A percentile compares a stretch with the other conserved stretches of the same genome.
phyloP scores from a whole-genome alignment of 441 rosid species.

The Pelargonium fulgidum region DNA sequence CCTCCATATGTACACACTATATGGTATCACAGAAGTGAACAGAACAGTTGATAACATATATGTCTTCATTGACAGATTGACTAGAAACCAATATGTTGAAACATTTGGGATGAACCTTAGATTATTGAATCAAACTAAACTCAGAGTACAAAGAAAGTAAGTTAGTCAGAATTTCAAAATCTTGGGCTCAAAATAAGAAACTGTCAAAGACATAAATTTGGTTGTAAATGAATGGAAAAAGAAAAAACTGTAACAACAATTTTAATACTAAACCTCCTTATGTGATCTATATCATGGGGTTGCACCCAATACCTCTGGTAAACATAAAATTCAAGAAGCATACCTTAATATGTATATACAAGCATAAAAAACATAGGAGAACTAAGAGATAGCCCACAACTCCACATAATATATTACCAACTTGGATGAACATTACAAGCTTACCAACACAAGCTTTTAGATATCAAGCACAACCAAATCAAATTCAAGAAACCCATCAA shows the following conservation, averaged over 20 bases:
- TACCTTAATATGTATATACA: no score
- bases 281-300: no score
- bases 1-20: neutral
- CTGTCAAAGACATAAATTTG: neutral
- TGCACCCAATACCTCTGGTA: no score
- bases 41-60: neutral
- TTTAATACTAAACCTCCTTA: neutral
- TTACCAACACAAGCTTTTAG: slow-evolving; percentile 16
- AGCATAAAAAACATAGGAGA: neutral
- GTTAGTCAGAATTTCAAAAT: neutral
- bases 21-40: neutral
- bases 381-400: neutral
- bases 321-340: no score
- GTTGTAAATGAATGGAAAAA: neutral
- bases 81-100: no score
- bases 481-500: slow-evolving; percentile 11
- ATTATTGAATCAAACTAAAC: neutral
- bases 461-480: slow-evolving; percentile 22
- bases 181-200: neutral
- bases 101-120: neutral
- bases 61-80: neutral
- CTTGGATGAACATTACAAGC: slow-evolving; percentile 20
- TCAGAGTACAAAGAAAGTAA: neutral
- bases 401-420: slow-evolving; percentile 22
- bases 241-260: neutral